Base-by-base conservation (phyloP, 169 alveolate genomes). In the Cardiosporidium cionae region DNA sequence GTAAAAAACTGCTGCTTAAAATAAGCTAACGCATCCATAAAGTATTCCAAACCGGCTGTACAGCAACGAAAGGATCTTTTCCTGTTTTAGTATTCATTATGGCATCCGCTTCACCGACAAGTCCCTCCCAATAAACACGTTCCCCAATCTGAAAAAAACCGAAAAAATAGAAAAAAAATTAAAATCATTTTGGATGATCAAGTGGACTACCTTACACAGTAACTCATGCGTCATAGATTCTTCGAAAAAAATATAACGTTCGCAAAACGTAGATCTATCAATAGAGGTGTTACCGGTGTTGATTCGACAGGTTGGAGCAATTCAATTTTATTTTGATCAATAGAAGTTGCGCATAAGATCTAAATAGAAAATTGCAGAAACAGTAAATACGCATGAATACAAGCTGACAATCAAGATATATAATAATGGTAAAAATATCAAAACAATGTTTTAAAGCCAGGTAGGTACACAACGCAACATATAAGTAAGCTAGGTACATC, bases 61-160 rank as follows among this genome's bases (percentile, higher is more conserved):
- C 83, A 6, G 80, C 83, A 54, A 70, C 82, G 64, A 80, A 74
- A 0, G 86, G 79, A 64, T 80, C 78, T 35, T 80, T 80, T n/a
- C 86, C 86, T 2, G 76, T 65, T 32, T 80, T 80, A 5, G 80
- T 74, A 65, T 58, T 80, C 70, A 80, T 32, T 32, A 74, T 80
- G 22, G 62, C 29, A 53, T 81, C 86, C 1, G 86, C 84, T 35
- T 70, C 81, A 5, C 86, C 86, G 0, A 52, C 36, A 32, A 36
- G 71, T 36, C 77, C 84, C 25, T 75, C 58, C 22, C 31, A 70
- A 27, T 31, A 27, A 1, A 76, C 44, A 27, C 35, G 73, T 25
- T 76, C 86, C 6, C 86, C 86, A 54, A 81, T 52, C 75, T 74
- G 76, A 29, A 52, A 35, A 9, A 37, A 34, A 32, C 25, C 16